These are phyloP conservation scores for Vigna trinervia DNA, from an alignment of 306 rosid genomes.

Conservation along the genomic window DNA sequence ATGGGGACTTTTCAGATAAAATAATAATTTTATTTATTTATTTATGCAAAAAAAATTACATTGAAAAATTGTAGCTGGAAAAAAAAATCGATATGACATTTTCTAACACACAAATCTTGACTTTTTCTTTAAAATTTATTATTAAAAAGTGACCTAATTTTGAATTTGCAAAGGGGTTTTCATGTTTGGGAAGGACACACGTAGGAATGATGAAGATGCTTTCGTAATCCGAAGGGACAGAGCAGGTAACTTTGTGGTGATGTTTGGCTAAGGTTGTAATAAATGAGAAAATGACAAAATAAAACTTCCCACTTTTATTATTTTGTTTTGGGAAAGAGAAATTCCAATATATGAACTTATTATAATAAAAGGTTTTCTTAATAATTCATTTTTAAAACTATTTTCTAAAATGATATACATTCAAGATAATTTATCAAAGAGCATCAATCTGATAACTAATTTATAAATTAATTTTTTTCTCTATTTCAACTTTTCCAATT, in stretches of 20 bases:
- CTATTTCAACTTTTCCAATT: too few species aligned
- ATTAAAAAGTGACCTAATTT: conserved; percentile 17
- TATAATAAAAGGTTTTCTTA: neutral
- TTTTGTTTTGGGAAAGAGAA: neutral
- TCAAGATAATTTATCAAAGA: neutral
- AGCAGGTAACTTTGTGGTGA: neutral
- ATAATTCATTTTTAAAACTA: neutral
- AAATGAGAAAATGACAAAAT: conserved; percentile 39
- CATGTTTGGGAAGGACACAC: conserved; percentile 31
- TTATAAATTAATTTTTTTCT: too few species aligned
- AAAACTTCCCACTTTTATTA: neutral
- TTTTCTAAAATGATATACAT: neutral
- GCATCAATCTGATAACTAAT: too few species aligned
- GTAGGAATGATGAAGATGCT: conserved; percentile 11
- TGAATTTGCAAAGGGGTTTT: neutral
- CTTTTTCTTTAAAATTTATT: conserved; percentile 12
- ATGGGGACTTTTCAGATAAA: neutral
- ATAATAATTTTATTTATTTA: neutral
- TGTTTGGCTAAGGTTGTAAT: conserved; percentile 28
- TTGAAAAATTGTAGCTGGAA: neutral
- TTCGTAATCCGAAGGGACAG: conserved; percentile 33
- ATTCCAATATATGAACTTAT: neutral
- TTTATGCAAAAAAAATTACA: neutral
- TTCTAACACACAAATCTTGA: neutral
- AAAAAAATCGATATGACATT: neutral